Evolutionary conservation across 2,329 filamentous ascomycete genomes (phyloP), one percentile per base, ranked within the genome.

Genomic region (Microcyclospora tardicrescens): DNA sequence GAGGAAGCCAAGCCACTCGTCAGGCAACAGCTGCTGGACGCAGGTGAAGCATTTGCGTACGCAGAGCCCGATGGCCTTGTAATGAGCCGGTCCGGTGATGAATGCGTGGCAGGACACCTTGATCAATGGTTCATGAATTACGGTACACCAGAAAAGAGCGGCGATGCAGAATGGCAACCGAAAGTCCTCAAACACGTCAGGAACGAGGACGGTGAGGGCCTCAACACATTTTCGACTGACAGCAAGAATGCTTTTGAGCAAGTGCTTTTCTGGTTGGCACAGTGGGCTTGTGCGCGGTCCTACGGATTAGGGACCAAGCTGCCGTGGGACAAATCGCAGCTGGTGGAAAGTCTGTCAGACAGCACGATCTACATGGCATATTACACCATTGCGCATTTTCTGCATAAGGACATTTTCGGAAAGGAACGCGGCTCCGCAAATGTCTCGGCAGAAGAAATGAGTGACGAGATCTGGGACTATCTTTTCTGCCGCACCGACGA

Each of bases 81-180:
- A 48, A 77, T 93, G 43, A 89, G 81, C 56, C 75, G 91, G 61
- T 93, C 84, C 51, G 84, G 81, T 19, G 89, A 96, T 56, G 84
- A 93, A 50, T 96, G 91, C 59, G 86, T 94, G 42, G 89, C 91
- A 43, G 83, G 86, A 24, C 79, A 89, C 49, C 78, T 96, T 56
- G 89, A 95, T 53, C 91, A 98, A 64, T 98, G 91, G 87, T 98
- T 93, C 65, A 69, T 98, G 53, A 89, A 95, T 64, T 98, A 98
- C 56, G 91, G 91, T 45, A 63, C 61, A 13, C 58, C 61, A 14
- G 65, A 64, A 33, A 64, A 64, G 37, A 83, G 87, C 63, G 84
- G 84, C 45, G 75, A 79, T 51, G 64, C 66, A 33, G 73, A 79
- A 36, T 96, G 91, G 91, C 83, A 83, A 56, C 66, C 82, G 45